A percentile compares a stretch with the other conserved stretches of the same genome.
phyloP scores from a whole-genome alignment of 331 rosid species.

The Cucumis variabilis region DNA sequence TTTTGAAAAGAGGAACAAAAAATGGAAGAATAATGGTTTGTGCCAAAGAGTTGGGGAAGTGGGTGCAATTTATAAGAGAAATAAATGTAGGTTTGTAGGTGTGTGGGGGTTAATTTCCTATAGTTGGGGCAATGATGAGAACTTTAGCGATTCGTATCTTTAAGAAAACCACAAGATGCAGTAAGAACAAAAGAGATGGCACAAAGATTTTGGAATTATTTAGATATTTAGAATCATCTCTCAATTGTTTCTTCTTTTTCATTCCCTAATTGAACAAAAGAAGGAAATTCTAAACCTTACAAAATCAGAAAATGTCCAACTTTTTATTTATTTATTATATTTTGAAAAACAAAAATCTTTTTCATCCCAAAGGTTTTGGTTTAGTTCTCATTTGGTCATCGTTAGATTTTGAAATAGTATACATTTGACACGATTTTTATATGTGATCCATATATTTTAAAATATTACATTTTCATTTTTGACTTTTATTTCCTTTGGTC shows the following conservation, averaged over 20 bases:
- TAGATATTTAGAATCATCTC: background rate
- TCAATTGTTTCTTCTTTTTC: background rate
- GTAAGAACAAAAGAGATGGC: background rate
- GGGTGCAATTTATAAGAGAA: background rate
- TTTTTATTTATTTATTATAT: too few relatives aligned
- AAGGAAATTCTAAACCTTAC: too few relatives aligned
- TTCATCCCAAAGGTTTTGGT: too few relatives aligned
- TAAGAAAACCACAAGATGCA: constrained; percentile 15
- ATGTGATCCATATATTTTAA: too few relatives aligned
- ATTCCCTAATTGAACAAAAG: too few relatives aligned
- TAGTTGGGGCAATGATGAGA: constrained; percentile 6
- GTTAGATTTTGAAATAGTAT: too few relatives aligned
- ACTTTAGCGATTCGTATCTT: constrained; percentile 20
- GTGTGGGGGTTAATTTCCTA: background rate
- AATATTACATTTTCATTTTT: too few relatives aligned
- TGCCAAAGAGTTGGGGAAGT: background rate
- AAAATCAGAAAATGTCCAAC: too few relatives aligned
- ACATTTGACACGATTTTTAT: too few relatives aligned
- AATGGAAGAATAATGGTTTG: background rate
- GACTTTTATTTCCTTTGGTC: too few relatives aligned
- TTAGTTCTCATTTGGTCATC: too few relatives aligned
- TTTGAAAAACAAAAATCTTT: too few relatives aligned
- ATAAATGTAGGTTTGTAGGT: background rate
- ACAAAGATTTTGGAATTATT: background rate
- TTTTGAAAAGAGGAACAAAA: background rate